Conservation (phyloP, 148 eudicot species). For the Rhododendron williamsianum region DNA sequence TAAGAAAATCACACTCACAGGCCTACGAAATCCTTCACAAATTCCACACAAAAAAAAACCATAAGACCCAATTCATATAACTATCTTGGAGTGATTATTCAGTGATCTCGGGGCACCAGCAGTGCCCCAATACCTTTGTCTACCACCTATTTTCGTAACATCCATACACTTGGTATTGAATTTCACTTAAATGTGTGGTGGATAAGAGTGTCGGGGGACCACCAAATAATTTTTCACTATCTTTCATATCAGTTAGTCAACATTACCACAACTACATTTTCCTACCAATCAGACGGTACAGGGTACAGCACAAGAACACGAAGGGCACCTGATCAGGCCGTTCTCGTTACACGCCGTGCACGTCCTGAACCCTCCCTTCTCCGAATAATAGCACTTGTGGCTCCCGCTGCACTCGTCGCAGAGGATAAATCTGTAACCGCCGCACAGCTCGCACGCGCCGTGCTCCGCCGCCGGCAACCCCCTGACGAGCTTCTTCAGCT, state of each 20-base stretch:
- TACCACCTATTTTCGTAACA: too few species aligned
- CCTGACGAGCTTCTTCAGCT: slow-evolving; percentile 50
- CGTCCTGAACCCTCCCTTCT: slow-evolving; percentile 52
- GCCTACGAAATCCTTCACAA: background rate
- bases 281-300: background rate
- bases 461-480: slow-evolving; percentile 29
- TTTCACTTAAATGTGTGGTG: background rate
- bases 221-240: background rate
- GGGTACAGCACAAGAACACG: slow-evolving; percentile 29
- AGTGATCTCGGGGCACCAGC: too few species aligned
- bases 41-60: background rate
- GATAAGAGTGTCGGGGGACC: background rate
- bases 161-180: too few species aligned
- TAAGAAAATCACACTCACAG: background rate
- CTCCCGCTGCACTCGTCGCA: slow-evolving; percentile 77
- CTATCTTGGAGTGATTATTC: too few species aligned
- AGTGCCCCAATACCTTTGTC: too few species aligned
- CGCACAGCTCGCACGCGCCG: slow-evolving; percentile 55
- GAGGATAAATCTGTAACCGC: slow-evolving; percentile 56
- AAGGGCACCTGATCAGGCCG: slow-evolving; percentile 74
- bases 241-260: background rate
- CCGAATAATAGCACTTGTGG: slow-evolving; percentile 44
- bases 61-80: background rate
- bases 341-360: slow-evolving; percentile 65
- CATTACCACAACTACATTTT: background rate